Evolutionary conservation across 345 rosid genomes (phyloP).

Genomic region (Brassica juncea): DNA sequence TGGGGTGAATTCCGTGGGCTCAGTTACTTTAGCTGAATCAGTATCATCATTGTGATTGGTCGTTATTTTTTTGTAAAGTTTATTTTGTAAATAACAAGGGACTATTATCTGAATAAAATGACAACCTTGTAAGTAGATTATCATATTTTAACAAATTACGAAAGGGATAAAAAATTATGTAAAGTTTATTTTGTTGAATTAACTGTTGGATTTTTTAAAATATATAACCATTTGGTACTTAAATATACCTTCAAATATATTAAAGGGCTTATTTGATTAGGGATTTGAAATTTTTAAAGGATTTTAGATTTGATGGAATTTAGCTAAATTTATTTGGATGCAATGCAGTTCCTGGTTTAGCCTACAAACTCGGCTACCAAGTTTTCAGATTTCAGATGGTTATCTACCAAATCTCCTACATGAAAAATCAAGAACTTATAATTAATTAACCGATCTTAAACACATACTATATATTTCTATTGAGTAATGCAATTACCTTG

Average conservation of each 20-base stretch:
- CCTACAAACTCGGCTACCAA: too few relatives aligned
- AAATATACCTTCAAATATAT: background rate
- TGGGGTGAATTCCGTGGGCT: slow-evolving; percentile 15
- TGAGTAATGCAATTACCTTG: too few relatives aligned
- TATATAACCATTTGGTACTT: background rate
- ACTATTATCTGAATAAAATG: background rate
- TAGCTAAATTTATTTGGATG: background rate
- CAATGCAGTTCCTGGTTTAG: too few relatives aligned
- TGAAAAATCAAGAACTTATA: too few relatives aligned
- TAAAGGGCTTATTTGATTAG: background rate
- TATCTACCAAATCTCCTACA: too few relatives aligned
- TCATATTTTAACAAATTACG: background rate
- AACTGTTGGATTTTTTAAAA: background rate
- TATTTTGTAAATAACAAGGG: background rate
- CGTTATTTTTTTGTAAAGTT: background rate
- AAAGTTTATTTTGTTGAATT: background rate
- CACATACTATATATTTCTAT: too few relatives aligned
- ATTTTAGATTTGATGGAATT: too few relatives aligned
- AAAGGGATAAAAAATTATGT: background rate
- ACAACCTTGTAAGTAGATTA: background rate
- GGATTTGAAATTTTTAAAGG: background rate
- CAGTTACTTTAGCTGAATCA: background rate
- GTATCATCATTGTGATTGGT: background rate
- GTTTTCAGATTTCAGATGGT: too few relatives aligned
- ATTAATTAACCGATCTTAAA: too few relatives aligned